phyloP scores from a whole-genome alignment of 148 eudicot species.

The Chenopodium berlandieri region DNA sequence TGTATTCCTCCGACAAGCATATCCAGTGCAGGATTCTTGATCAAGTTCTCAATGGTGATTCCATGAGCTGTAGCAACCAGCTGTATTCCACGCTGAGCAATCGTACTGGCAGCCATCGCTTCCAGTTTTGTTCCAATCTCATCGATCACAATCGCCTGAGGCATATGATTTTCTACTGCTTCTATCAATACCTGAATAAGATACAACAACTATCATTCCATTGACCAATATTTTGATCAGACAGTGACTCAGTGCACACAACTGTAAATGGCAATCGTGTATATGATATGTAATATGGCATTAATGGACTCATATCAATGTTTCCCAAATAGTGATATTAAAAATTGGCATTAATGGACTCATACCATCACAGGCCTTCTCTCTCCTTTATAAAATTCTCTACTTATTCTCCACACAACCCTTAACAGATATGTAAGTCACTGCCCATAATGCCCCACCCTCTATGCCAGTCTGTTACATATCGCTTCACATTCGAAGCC shows the following conservation, averaged over 20 bases:
- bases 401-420: too few relatives aligned
- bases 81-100: constrained; percentile 97
- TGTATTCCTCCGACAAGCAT: constrained; percentile 99
- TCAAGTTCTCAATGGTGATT: constrained; percentile 83
- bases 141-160: constrained; percentile 96
- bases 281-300: neutral
- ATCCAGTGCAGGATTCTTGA: constrained; percentile 88
- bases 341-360: too few relatives aligned
- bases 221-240: neutral
- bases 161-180: constrained; percentile 99
- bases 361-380: neutral
- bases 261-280: neutral
- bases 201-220: constrained; percentile 9
- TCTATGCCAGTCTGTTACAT: too few relatives aligned
- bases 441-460: too few relatives aligned
- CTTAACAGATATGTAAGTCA: too few relatives aligned
- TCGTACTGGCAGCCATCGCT: constrained; percentile 96
- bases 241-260: neutral
- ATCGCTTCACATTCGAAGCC: neutral
- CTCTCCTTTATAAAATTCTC: too few relatives aligned
- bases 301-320: too few relatives aligned
- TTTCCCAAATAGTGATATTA: too few relatives aligned
- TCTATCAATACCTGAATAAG: constrained; percentile 76
- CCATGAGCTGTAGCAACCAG: constrained; percentile 99
- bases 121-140: constrained; percentile 98